Evolutionary conservation across 2,329 filamentous ascomycete species (phyloP).

Genomic region (Diaporthe citrichinensis): DNA sequence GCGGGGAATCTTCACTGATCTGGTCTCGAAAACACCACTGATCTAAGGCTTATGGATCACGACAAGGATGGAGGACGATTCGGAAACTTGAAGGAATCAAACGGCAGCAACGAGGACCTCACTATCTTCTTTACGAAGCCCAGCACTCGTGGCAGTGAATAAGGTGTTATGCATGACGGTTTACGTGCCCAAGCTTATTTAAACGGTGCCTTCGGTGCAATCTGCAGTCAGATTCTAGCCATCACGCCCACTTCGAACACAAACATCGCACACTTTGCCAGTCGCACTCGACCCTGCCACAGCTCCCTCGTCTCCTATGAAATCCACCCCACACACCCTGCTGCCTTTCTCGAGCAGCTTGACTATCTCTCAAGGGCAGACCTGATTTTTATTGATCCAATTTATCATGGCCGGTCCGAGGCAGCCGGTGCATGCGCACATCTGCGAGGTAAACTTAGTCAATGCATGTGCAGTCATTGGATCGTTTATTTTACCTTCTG

Average conservation of each 20-base stretch:
- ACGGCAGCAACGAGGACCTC: neutral
- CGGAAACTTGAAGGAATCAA: neutral
- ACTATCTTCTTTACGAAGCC: neutral
- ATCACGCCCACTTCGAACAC: neutral
- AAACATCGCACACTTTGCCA: neutral
- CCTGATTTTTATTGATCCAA: slow-evolving; percentile 9
- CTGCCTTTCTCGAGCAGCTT: neutral
- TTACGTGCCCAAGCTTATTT: neutral
- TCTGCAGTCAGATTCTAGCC: neutral
- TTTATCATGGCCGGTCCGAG: slow-evolving; percentile 1
- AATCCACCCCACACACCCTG: neutral
- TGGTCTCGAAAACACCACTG: neutral
- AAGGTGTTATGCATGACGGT: neutral
- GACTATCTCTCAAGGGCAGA: slow-evolving; percentile 4
- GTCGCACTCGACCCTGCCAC: neutral
- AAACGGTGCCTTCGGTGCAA: neutral
- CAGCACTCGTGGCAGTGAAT: neutral
- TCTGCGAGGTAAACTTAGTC: neutral
- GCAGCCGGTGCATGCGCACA: slow-evolving; percentile 24
- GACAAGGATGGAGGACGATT: neutral
- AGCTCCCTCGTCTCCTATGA: neutral
- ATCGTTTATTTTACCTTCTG: neutral
- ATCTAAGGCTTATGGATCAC: neutral
- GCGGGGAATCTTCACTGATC: neutral
- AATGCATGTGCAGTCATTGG: neutral